Evolutionary conservation across 495 filamentous ascomycete genomes (phyloP), one percentile per base, ranked within the genome.

Genomic region (Clohesyomyces aquaticus): DNA sequence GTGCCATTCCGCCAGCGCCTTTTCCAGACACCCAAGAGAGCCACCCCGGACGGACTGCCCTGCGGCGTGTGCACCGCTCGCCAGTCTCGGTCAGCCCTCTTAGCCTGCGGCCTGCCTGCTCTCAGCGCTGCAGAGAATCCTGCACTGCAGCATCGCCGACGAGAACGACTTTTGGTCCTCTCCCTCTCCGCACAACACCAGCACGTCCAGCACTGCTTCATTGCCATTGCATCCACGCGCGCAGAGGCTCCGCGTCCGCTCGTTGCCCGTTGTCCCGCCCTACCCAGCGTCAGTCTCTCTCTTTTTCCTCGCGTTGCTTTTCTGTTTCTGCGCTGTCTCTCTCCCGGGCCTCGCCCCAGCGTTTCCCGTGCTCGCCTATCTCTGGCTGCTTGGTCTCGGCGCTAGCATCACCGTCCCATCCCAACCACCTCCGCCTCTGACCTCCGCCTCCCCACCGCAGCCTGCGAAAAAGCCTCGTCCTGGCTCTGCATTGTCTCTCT

Each of bases 351-450:
- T 49, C 41, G 56, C 56, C 55, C 55, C 47, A 52, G 48, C 45
- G 51, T 60, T 66, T 65, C 61, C 66, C 56, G 57, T 54, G 56
- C 61, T 64, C 66, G 66, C 66, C 61, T 68, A 68, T 68, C 69
- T 66, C 54, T 71, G 38, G 45, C 56, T 58, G 61, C 61, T 52
- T 68, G 65, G 65, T 71, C 63, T 25, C 55, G 45, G 69, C 69
- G 64, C 70, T 70, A 72, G 70, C 66, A 56, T 58, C 58, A 60
- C 54, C 58, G 63, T 62, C 63, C 58, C 70, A 68, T 72, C 70
- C 70, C 70, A 72, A 70, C 70, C 71, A 65, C 68, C 68, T 68
- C 65, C 68, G 68, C 71, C 48, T 66, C 61, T 61, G 66, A 67
- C 68, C 70, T 70, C 67, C 68, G 68, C 68, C 67, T 69, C 68